Evolutionary conservation across 192 early-diverging fungal genomes (phyloP), one percentile per base, ranked within the genome.

Genomic region (Backusella mclennaniae): DNA sequence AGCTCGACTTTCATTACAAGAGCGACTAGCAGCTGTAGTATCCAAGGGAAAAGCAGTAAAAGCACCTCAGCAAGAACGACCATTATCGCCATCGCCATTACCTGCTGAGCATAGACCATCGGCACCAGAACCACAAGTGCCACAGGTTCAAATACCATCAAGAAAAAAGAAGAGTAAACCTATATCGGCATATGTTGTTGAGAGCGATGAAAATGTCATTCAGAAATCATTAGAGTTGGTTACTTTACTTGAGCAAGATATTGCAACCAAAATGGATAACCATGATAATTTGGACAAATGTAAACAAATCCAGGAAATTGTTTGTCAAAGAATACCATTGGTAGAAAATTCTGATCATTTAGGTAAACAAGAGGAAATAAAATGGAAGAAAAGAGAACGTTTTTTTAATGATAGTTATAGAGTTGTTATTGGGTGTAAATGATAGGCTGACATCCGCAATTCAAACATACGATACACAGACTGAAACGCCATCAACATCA

Each of bases 21-120:
- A 84, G 21, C 38, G 82, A n/a, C 74, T 84, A 39, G 79, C 75
- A 7, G 82, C 82, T 6, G 82, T 80, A 15, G 56, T 63, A 63
- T 63, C 56, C 23, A 63, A 63, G 26, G 56, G 56, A 84, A 76
- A 21, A 70, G 46, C 4, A 67, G 68, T 31, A 56, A 70, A 15
- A 69, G 6, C 11, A 23, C 21, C 31, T n/a, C 41, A 23, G 4
- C 39, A 19, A 31, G 63, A 66, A 63, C 6, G 23, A 29, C 56
- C 56, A 1, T 63, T 63, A 26, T 63, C 56, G 29, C 56, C 56
- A 12, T 29, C 56, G 29, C 56, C 56, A 26, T 14, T 14, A 63
- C 17, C 31, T 36, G 33, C 29, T 68, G 42, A 23, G 2, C 70
- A 21, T 19, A 26, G 31, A 35, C 59, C 49, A 68, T 42, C 52